Evolutionary conservation across 148 eudicot species (phyloP).

Genomic region (Oxyria digyna): DNA sequence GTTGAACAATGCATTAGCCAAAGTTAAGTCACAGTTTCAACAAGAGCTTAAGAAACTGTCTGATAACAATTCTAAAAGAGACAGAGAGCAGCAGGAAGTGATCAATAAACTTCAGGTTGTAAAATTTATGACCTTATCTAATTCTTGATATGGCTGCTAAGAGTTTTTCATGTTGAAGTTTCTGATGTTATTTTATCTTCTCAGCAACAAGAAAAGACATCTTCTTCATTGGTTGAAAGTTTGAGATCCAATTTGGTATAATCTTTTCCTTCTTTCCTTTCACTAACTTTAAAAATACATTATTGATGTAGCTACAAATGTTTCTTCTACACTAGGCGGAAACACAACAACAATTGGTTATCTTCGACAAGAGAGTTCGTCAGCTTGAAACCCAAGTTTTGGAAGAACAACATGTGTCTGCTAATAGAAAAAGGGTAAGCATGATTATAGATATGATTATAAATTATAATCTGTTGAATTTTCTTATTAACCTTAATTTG

Average conservation of each 20-base stretch:
- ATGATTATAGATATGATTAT: not conserved
- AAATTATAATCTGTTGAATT: not conserved
- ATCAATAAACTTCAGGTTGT: constrained; percentile 79
- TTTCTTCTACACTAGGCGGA: constrained; percentile 50
- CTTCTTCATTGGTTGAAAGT: constrained; percentile 48
- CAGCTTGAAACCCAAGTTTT: constrained; percentile 61
- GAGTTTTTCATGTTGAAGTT: not conserved
- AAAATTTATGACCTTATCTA: not conserved
- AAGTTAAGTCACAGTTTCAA: constrained; percentile 62
- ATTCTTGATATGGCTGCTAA: not conserved
- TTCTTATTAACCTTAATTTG: not conserved
- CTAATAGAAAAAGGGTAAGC: constrained; percentile 34
- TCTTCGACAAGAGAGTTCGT: constrained; percentile 70
- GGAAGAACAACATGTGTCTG: constrained; percentile 46
- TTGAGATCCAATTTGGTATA: constrained; percentile 73
- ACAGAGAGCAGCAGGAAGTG: constrained; percentile 72
- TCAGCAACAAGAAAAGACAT: constrained; percentile 78
- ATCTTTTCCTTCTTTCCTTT: not conserved
- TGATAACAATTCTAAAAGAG: constrained; percentile 50
- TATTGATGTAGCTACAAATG: not conserved
- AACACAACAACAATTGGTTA: constrained; percentile 56
- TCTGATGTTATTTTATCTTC: not conserved
- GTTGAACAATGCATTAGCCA: constrained; percentile 47
- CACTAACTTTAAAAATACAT: not conserved
- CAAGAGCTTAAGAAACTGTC: constrained; percentile 67